Evolutionary conservation across 1,284 basidiomycete species (phyloP).

Genomic region (Tremellales sp.): DNA sequence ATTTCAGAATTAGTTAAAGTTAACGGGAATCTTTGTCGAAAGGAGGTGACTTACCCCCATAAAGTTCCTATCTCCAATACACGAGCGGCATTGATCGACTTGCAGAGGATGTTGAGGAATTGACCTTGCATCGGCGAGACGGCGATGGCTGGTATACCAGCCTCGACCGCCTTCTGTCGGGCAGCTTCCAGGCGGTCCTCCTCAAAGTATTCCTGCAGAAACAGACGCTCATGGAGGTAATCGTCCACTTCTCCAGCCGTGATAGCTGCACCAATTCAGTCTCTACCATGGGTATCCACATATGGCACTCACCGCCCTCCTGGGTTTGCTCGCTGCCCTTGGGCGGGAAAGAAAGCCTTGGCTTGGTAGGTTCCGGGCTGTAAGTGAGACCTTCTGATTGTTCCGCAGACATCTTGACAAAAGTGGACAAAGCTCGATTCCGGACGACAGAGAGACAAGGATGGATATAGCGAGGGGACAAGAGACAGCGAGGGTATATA

Average conservation of each 20-base stretch:
- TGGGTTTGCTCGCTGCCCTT: too few relatives aligned
- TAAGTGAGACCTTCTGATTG: too few relatives aligned
- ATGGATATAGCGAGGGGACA: too few relatives aligned
- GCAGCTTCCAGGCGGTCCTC: slow-evolving; percentile 17
- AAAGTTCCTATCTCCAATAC: slow-evolving; percentile 43
- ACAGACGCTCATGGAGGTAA: slow-evolving; percentile 27
- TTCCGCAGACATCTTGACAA: too few relatives aligned
- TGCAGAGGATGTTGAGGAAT: slow-evolving; percentile 34
- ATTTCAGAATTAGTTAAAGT: too few relatives aligned
- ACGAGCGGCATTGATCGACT: slow-evolving; percentile 26
- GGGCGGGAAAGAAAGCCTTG: too few relatives aligned
- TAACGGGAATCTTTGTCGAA: not conserved
- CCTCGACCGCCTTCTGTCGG: slow-evolving; percentile 21
- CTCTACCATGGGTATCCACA: too few relatives aligned
- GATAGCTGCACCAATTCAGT: not conserved
- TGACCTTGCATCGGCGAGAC: slow-evolving; percentile 36
- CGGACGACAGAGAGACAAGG: too few relatives aligned
- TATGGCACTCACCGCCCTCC: too few relatives aligned
- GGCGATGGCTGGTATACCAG: slow-evolving; percentile 31
- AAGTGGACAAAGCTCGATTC: too few relatives aligned
- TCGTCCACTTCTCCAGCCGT: slow-evolving; percentile 22
- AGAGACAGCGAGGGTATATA: too few relatives aligned
- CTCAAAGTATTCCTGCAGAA: slow-evolving; percentile 14
- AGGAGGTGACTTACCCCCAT: slow-evolving; percentile 28
- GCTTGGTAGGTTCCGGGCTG: too few relatives aligned